Evolutionary conservation across 2,329 filamentous ascomycete genomes (phyloP).

Genomic region (Anisogramma anomala): DNA sequence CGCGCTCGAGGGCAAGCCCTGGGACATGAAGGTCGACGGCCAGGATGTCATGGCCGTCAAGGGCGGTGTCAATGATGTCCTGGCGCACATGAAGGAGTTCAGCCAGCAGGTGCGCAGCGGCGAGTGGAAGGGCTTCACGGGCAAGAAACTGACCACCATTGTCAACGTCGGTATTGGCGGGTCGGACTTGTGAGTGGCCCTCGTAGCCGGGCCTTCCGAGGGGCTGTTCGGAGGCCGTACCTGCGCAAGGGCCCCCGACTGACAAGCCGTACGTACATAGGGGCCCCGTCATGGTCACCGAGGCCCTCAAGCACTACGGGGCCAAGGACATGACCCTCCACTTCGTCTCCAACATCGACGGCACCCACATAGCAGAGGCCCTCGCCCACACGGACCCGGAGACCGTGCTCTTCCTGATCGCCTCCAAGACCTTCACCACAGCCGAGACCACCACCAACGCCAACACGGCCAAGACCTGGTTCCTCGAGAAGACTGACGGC

Average conservation of each 20-base stretch:
- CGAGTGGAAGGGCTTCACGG: conserved; percentile 92
- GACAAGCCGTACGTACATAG: conserved; percentile 40
- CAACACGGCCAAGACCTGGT: conserved; percentile 95
- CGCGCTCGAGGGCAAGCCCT: conserved; percentile 40
- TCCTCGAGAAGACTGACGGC: conserved; percentile 67
- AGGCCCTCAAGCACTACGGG: conserved; percentile 91
- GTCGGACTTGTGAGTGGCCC: conserved; percentile 73
- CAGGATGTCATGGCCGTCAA: conserved; percentile 84
- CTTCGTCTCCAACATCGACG: conserved; percentile 99
- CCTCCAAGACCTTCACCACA: conserved; percentile 98
- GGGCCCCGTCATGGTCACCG: conserved; percentile 96
- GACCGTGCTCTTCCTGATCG: conserved; percentile 96
- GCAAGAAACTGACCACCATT: conserved; percentile 94
- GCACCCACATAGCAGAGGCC: conserved; percentile 93
- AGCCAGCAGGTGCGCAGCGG: conserved; percentile 88
- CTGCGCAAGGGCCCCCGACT: conserved; percentile 15
- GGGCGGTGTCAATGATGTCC: conserved; percentile 78
- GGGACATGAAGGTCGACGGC: conserved; percentile 75
- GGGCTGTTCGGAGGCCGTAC: too few relatives aligned
- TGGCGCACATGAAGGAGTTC: conserved; percentile 98
- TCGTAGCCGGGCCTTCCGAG: background rate
- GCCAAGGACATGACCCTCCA: conserved; percentile 78
- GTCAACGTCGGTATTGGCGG: conserved; percentile 97
- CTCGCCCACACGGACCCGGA: conserved; percentile 82
- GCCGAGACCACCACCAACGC: conserved; percentile 96